phyloP scores from a whole-genome alignment of 2,329 filamentous ascomycete species.

The Epichloe glyceriae region DNA sequence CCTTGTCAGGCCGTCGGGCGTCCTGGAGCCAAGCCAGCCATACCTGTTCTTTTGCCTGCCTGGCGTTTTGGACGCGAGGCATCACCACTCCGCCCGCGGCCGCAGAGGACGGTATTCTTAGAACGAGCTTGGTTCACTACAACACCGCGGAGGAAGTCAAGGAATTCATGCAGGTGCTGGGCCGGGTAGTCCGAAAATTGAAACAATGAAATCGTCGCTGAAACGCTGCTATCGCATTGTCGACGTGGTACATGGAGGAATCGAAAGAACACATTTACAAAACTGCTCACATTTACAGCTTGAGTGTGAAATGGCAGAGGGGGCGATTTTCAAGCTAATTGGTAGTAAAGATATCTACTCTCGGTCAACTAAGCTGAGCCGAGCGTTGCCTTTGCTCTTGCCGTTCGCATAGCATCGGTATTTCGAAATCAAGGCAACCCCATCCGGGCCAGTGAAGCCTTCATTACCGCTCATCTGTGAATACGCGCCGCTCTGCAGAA shows the following conservation, averaged over 20 bases:
- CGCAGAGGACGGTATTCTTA: constrained; percentile 48
- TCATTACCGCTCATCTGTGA: not conserved
- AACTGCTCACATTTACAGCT: too few relatives aligned
- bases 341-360: not conserved
- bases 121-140: constrained; percentile 61
- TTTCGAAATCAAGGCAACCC: not conserved
- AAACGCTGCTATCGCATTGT: not conserved
- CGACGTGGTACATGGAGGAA: too few relatives aligned
- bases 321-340: too few relatives aligned
- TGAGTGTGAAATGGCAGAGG: too few relatives aligned
- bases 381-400: not conserved
- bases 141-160: constrained; percentile 35
- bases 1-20: too few relatives aligned
- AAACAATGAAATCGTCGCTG: not conserved
- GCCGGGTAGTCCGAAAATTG: not conserved
- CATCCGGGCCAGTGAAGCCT: not conserved
- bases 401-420: not conserved
- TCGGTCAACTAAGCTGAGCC: not conserved
- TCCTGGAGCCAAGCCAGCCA: too few relatives aligned
- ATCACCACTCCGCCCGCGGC: too few relatives aligned
- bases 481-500: not conserved
- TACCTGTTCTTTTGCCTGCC: too few relatives aligned
- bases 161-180: not conserved
- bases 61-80: too few relatives aligned
- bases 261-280: too few relatives aligned